These are phyloP conservation scores for Wickerhamomyces sp. DNA, from an alignment of 1,139 yeast genomes.

Conservation along the genomic window DNA sequence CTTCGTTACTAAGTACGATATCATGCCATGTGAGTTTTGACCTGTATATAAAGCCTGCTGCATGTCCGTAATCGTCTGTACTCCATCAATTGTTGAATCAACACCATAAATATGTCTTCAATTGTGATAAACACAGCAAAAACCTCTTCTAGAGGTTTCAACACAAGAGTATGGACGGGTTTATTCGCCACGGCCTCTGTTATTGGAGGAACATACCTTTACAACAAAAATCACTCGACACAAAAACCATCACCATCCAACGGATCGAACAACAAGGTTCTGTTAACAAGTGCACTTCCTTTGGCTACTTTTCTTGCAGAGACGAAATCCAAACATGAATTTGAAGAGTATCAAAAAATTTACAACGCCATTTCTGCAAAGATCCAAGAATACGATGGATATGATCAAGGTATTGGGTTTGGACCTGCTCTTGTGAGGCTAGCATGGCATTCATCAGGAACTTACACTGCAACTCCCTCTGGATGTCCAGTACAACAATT, in stretches of 20 bases:
- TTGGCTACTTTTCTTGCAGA: conserved; percentile 21
- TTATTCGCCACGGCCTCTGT: background rate
- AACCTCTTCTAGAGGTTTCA: background rate
- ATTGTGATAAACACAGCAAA: background rate
- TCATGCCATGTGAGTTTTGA: no score
- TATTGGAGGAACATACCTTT: conserved; percentile 1
- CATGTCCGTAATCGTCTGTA: no score
- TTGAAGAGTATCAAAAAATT: conserved; percentile 64
- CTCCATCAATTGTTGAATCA: background rate
- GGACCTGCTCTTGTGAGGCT: conserved; percentile 64
- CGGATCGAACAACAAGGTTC: background rate
- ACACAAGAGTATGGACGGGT: conserved; percentile 1
- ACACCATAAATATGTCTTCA: conserved; percentile 1
- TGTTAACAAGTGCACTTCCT: conserved; percentile 21
- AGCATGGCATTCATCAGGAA: conserved; percentile 77
- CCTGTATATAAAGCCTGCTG: no score
- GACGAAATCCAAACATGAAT: conserved; percentile 11
- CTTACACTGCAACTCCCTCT: conserved; percentile 47
- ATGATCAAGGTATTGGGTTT: conserved; percentile 66
- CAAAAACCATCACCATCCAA: background rate
- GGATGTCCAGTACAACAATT: conserved; percentile 21
- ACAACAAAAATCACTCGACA: conserved; percentile 1
- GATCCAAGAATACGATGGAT: conserved; percentile 71
- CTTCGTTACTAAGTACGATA: no score
- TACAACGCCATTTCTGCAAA: conserved; percentile 77